Base-by-base conservation (phyloP, 257 asterid species). In the Solanum piurae region DNA sequence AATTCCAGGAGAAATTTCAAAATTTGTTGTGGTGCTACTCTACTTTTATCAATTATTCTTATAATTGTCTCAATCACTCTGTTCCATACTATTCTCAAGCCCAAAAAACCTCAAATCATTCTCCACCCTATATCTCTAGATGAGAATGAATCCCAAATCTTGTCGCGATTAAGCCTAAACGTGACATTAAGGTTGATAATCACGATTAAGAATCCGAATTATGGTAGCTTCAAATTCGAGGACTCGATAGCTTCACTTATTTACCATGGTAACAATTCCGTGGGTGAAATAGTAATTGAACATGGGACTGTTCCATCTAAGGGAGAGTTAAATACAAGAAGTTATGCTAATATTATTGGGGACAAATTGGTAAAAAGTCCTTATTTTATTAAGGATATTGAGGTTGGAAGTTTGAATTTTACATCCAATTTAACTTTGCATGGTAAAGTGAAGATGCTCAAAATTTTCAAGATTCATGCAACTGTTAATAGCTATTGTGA, bases 241-340 rank as follows among this genome's bases (percentile, higher is more conserved):
- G 83, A 87, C 40, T 25, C 89, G 0, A 76, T 87, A 3, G 58
- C 87, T 11, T 76, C 38, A 5, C 86, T 87, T 25, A 13, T 11
- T 49, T 89, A 87, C 66, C 79, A 52, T 4, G 88, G 87, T 80
- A 80, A 80, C 72, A 84, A 52, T 13, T 29, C 46, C 21, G 83
- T 87, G 9, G 87, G 88, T 7, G 88, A 86, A 76, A 64, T 87
- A 23, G 88, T 83, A n/a, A 58, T 89, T 64, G 75, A 25, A 36
- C 82, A 85, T 44, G 91, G 87, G 23, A 89, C 20, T 10, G 88
- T 89, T 37, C 89, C 89, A 1, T 87, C 89, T 1, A 83, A 86
- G 55, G 91, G 91, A 10, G 36, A 46, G 66, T 33, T 87, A 49
- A 68, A 85, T 33, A 71, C 88, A 12, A 76, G 44, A 12, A 89